Evolutionary conservation across 352 stramenopile species (phyloP), one percentile per base, ranked within the genome.

Genomic region (Blastocystis sp.): DNA sequence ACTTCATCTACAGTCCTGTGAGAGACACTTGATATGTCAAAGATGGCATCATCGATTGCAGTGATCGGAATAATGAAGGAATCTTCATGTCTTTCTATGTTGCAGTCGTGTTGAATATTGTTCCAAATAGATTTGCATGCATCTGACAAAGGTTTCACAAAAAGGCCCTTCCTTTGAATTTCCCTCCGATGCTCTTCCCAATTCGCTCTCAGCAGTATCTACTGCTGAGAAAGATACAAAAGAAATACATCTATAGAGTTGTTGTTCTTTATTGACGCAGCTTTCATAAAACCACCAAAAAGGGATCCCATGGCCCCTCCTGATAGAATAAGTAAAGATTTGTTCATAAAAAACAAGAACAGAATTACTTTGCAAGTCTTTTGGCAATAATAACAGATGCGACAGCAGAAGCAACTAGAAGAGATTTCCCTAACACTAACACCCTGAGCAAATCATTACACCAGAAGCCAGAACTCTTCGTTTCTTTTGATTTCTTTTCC

Each of bases 231-330:
- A 54, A 23, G 18, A 8, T 9, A 11, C 3, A 26, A 20, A 69
- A 69, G 26, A 45, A 2, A 18, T n/a, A 68, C 73, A 41, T 66
- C 18, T 34, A 84, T 37, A 26, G 47, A 3, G 6, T 47, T 47
- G 20, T 47, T 11, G 9, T 20, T 55, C 34, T 53, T 68, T 20
- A 20, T 9, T 5, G 73, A 66, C 18, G 73, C 73, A 29, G 73
- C 73, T 29, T 47, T 54, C n/a, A 84, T 37, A 84, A 84, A 84
- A 54, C 73, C 53, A 45, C 47, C 53, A 64, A 84, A 84, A 18
- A 84, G 73, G 2, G 73, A 84, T 26, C 73, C 73, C 73, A 84
- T 84, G 34, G 73, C 50, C 68, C 73, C 73, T 69, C 73, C 73
- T 4, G 73, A 84, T 5, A 84, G 53, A 15, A 84, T 45, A 7